Evolutionary conservation across 805 yeast species (phyloP), one percentile per base, ranked within the genome.

Genomic region (Candida tammaniensis): DNA sequence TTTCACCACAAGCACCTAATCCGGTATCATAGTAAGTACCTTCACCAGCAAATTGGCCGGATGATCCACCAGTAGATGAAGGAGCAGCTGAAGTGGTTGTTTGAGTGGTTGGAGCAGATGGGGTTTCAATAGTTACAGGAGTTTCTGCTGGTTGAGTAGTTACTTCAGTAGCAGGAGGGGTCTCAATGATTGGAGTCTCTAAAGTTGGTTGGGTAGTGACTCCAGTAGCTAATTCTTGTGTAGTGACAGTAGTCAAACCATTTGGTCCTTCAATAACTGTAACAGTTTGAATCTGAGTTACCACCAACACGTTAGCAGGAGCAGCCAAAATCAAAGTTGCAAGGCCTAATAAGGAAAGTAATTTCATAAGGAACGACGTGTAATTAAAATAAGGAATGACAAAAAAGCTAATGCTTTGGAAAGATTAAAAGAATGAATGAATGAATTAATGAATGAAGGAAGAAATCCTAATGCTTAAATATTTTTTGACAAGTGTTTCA

Each of bases 1-100:
- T 50, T 27, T 46, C 39, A 26, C 84, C 84, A 57, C 83, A 79
- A 16, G 82, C 76, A 36, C 81, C 83, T 29, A 57, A 47, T 4
- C 66, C 66, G 14, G 72, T 62, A 19, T 51, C 48, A 49, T 70
- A 74, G 54, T 55, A 74, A 19, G 80, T 75, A 34, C 78, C 80
- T 39, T 72, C 54, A 33, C 47, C 46, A 6, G 44, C 9, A 9
- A 47, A 30, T 15, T 43, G 6, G 11, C 44, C 40, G 7, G 52
- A n/a, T 10, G 39, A 17, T 7, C 47, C 13, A 13, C 42, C 12
- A 7, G 40, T 18, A 15, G 41, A 4, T 3, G 46, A 11, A 13
- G 47, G 14, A 16, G 48, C 12, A 18, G 49, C 9, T 12, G 46
- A 23, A 14, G 43, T 15, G 12, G 46, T 17, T 16, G 44, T 26